Base-by-base conservation (phyloP, 345 rosid genomes). In the Schrenkiella parvula region DNA sequence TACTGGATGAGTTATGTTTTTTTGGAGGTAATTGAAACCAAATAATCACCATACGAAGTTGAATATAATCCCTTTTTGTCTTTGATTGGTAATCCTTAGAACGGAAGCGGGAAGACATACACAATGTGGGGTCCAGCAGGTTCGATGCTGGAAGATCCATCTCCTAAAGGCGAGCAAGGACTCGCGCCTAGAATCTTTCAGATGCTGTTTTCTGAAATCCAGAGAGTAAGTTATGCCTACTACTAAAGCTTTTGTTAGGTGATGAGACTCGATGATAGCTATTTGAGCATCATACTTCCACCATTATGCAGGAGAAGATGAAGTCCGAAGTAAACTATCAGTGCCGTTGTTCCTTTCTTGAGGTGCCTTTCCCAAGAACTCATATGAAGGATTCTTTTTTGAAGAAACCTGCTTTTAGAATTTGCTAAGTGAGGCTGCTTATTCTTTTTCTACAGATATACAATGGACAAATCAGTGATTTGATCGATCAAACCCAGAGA, bases 71-170 rank as follows among this genome's bases (percentile, higher is more conserved):
- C 22, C 43, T 13, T 55, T 55, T 28, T 58, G 29, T 7, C 2
- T 10, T 56, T 56, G 42, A 18, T 56, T 17, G 9, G 8, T 31
- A 39, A 32, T 44, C 15, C 47, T 54, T 28, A 95, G 99, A 89
- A 90, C 28, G 99, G 96, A 83, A 91, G 99, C 55, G 98, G 99
- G 42, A 95, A 95, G 82, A 88, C 99, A 15, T 89, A 89, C 76
- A 95, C 99, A 0, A 82, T 91, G 89, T 95, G 98, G 97, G 98
- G 99, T 63, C 96, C 97, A 0, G 97, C 95, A 46, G 86, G 99
- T 62, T 90, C 99, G 25, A 91, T 95, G 91, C 82, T 95, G 17
- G 97, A 88, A 39, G 90, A 88, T 73, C 89, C 90, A 25, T 86
- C 89, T 50, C 88, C 99, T 11, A 79, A 70, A 41, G 85, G 93